Percentiles rank a stretch among this genome's conserved stretches.
phyloP scores from a whole-genome alignment of 495 filamentous ascomycete genomes.

The Penicillium robsamsonii region DNA sequence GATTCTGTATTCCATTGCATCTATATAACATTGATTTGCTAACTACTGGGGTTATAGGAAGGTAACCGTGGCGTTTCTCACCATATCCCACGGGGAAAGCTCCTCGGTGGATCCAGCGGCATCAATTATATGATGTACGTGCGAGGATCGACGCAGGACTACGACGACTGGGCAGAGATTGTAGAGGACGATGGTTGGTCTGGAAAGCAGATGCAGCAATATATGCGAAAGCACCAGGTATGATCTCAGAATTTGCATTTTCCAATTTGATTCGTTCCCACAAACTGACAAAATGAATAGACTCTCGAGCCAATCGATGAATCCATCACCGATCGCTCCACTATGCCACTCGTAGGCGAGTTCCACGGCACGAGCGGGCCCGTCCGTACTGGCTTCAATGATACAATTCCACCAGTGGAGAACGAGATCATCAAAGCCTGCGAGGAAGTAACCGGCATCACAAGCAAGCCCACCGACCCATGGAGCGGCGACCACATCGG shows the following conservation, averaged over 20 bases:
- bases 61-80: slow-evolving; percentile 22
- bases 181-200: slow-evolving; percentile 39
- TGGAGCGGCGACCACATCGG: slow-evolving; percentile 39
- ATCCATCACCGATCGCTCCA: slow-evolving; percentile 16
- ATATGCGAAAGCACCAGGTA: slow-evolving; percentile 31
- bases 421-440: slow-evolving; percentile 29
- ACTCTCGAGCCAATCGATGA: slow-evolving; percentile 19
- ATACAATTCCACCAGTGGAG: slow-evolving; percentile 24
- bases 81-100: slow-evolving; percentile 49
- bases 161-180: slow-evolving; percentile 48
- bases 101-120: slow-evolving; percentile 57
- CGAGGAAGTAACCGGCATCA: slow-evolving; percentile 15
- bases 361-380: slow-evolving; percentile 32
- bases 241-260: slow-evolving; percentile 26
- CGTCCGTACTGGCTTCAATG: slow-evolving; percentile 33
- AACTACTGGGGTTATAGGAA: slow-evolving; percentile 14
- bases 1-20: not conserved
- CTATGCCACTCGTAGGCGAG: slow-evolving; percentile 20
- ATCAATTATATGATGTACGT: slow-evolving; percentile 48
- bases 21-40: not conserved
- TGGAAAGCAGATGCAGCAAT: slow-evolving; percentile 33
- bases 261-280: not conserved
- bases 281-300: not conserved
- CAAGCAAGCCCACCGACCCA: slow-evolving; percentile 25
- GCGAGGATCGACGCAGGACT: slow-evolving; percentile 36